Evolutionary conservation across 169 alveolate genomes (phyloP), one percentile per base, ranked within the genome.

Genomic region (Cryptosporidium sp.): DNA sequence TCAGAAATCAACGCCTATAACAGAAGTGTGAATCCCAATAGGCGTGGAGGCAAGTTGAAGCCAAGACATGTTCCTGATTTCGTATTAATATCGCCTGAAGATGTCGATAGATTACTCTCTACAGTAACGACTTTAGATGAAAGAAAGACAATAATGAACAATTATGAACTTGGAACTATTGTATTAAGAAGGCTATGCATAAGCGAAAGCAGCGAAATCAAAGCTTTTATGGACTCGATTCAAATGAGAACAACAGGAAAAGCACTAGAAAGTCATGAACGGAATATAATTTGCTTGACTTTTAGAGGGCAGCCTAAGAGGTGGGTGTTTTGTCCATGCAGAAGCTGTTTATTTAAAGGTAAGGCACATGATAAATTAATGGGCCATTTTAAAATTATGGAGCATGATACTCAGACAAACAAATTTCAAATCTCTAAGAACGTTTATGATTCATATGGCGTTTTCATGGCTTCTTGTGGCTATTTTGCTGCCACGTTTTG

Each of bases 21-120:
- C 26, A 73, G 86, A 56, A 73, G 16, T 31, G 37, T 31, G 6
- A 44, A 53, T 21, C 16, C 67, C 44, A 80, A 33, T 44, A 80
- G 80, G 42, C 72, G 89, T 26, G 89, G 89, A 1, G 89, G 89
- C 16, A 80, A 80, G 44, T 26, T 80, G 33, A 80, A 80, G 16
- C 89, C 89, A 80, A 60, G 89, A 23, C 89, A 80, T 80, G 89
- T 80, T 12, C 89, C 89, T 23, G 89, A 80, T 44, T 80, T 80
- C 44, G 89, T 80, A 42, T 67, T 80, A 62, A 65, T 80, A 80
- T 80, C 89, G 21, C 75, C 89, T 2, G 89, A 80, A 3, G 89
- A 80, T 65, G 89, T 62, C 6, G 75, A 62, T 37, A 80, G 62
- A 26, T 60, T 80, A 10, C 68, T 80, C 29, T 80, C 89, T 37